Conservation (phyloP, 176 grass and related monocot species). For the Triticum aestivum region DNA sequence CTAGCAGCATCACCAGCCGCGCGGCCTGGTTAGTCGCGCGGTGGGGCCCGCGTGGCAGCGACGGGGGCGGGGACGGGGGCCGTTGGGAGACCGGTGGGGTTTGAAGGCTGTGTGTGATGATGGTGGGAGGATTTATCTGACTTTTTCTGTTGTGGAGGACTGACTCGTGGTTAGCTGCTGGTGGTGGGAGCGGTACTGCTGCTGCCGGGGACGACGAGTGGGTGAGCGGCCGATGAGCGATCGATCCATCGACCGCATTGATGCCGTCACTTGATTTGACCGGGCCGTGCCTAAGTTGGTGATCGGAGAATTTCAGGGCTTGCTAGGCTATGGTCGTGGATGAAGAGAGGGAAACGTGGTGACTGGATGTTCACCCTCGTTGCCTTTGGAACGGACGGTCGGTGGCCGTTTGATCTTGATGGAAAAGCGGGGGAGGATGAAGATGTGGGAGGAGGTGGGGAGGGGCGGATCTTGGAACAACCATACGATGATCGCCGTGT, state of each 20-base stretch:
- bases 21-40: background rate
- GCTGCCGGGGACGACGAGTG: background rate
- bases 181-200: no score
- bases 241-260: background rate
- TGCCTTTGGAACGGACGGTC: background rate
- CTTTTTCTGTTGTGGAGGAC: background rate
- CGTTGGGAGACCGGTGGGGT: background rate
- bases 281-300: background rate
- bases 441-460: no score
- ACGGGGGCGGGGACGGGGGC: background rate
- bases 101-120: background rate
- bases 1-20: constrained; percentile 17
- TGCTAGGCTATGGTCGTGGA: background rate
- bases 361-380: background rate
- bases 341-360: background rate
- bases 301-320: background rate
- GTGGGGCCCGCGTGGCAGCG: background rate
- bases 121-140: background rate
- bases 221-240: background rate
- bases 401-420: background rate
- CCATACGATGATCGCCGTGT: no score
- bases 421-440: no score
- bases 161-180: background rate
- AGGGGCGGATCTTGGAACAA: no score
- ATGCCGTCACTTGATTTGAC: background rate